These are phyloP conservation scores for Deinandra increscens DNA, from an alignment of 129 eudicot genomes.

Conservation along the genomic window DNA sequence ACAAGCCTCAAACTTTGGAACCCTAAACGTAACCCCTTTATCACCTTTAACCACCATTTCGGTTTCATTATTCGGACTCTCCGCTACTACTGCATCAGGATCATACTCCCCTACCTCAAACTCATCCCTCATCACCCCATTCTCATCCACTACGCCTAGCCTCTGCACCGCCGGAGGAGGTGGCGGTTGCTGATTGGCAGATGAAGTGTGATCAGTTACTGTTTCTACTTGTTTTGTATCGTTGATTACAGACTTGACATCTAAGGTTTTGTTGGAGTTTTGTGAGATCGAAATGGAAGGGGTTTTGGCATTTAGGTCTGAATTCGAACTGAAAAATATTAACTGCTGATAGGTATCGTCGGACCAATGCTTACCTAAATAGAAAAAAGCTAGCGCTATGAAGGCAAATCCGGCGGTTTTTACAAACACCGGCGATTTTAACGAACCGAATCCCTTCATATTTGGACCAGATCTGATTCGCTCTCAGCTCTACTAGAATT, in stretches of 20 bases:
- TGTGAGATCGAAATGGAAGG: slow-evolving; percentile 30
- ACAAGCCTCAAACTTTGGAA: slow-evolving; percentile 53
- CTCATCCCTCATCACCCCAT: slow-evolving; percentile 66
- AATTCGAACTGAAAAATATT: slow-evolving; percentile 42
- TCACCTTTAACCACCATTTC: slow-evolving; percentile 34
- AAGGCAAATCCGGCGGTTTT: too few relatives aligned
- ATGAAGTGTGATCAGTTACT: too few relatives aligned
- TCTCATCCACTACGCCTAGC: slow-evolving; percentile 34
- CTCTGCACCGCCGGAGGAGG: slow-evolving; percentile 55
- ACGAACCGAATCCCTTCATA: slow-evolving; percentile 16
- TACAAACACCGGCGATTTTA: too few relatives aligned
- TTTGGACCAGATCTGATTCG: too few relatives aligned
- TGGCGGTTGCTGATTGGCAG: slow-evolving; percentile 27
- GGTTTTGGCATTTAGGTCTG: slow-evolving; percentile 31
- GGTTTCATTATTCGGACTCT: slow-evolving; percentile 48
- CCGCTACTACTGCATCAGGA: slow-evolving; percentile 51
- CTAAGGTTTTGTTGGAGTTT: slow-evolving; percentile 20
- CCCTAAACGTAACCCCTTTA: slow-evolving; percentile 37
- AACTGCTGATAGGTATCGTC: too few relatives aligned
- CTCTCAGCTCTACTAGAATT: too few relatives aligned
- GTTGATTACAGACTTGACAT: slow-evolving; percentile 40
- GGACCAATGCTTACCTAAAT: too few relatives aligned
- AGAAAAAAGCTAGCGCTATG: too few relatives aligned
- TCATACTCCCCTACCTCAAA: slow-evolving; percentile 83
- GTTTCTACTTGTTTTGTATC: slow-evolving; percentile 21